A percentile compares a stretch with the other conserved stretches of the same genome.
Evolutionary conservation across 73 alveolate species (phyloP).

Genomic region (Tetrahymena thermophila): DNA sequence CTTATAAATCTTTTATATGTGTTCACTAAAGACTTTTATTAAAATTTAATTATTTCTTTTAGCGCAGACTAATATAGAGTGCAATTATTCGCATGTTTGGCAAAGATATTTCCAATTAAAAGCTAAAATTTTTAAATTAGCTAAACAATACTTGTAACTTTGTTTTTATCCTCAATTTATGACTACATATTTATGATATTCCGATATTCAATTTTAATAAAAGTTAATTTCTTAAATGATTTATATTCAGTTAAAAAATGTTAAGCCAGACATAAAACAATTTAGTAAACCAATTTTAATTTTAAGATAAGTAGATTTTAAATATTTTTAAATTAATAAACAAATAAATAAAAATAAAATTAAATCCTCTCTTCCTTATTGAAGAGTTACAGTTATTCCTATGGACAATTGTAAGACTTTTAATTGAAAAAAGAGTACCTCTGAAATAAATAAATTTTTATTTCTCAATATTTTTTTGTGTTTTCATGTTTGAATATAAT

Average conservation of each 20-base stretch:
- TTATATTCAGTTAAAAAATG: not conserved
- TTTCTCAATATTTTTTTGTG: too few relatives aligned
- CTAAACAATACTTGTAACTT: not conserved
- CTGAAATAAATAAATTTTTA: not conserved
- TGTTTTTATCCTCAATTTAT: not conserved
- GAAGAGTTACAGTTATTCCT: not conserved
- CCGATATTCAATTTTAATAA: not conserved
- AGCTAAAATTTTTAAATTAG: not conserved
- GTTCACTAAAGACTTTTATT: not conserved
- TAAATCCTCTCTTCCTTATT: too few relatives aligned
- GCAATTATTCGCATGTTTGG: not conserved
- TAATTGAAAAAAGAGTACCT: not conserved
- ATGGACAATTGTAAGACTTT: not conserved
- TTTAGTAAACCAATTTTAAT: too few relatives aligned
- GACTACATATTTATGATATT: not conserved
- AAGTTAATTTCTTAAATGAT: too few relatives aligned
- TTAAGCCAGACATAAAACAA: not conserved
- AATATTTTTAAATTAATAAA: too few relatives aligned
- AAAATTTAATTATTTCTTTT: too few relatives aligned
- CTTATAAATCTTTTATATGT: not conserved
- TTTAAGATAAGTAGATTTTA: too few relatives aligned
- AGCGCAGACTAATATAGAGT: not conserved
- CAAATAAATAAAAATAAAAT: too few relatives aligned
- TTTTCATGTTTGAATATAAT: too few relatives aligned
- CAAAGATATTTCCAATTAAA: not conserved